Conservation (phyloP, 176 grass and related monocot genomes). For the Bolboschoenus planiculmis region DNA sequence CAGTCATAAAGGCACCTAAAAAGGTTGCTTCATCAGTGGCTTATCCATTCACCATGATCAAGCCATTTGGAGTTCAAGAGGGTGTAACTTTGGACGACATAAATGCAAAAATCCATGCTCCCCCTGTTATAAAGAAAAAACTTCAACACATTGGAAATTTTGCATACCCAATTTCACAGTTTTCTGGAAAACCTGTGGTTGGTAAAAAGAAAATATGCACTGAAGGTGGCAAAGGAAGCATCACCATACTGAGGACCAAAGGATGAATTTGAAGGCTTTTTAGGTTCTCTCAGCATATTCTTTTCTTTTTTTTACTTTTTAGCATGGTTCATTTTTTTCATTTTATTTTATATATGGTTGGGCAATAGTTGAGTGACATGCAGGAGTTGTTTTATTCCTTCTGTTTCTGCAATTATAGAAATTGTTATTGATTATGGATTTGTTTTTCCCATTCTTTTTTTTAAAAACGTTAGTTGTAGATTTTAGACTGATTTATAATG, state of each 20-base stretch:
- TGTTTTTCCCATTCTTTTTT: neutral
- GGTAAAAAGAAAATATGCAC: conserved; percentile 85
- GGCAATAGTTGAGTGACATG: neutral
- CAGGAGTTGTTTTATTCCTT: neutral
- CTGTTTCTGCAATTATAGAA: conserved; percentile 14
- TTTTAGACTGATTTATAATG: conserved; percentile 2
- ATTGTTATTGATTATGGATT: neutral
- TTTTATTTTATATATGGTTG: conserved; percentile 10
- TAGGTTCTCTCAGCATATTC: neutral
- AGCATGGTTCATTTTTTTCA: conserved; percentile 6
- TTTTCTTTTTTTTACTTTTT: conserved; percentile 9
- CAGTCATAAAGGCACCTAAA: conserved; percentile 37
- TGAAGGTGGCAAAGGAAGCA: conserved; percentile 87
- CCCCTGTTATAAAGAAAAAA: conserved; percentile 31
- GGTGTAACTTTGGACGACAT: conserved; percentile 77
- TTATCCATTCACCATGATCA: conserved; percentile 85
- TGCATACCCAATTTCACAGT: conserved; percentile 51
- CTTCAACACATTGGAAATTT: conserved; percentile 28
- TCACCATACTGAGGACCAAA: conserved; percentile 88
- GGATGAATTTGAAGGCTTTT: conserved; percentile 35
- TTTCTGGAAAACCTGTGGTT: conserved; percentile 82
- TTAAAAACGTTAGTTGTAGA: neutral
- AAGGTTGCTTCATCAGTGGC: conserved; percentile 58
- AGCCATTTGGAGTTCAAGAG: conserved; percentile 69
- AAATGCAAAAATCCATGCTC: conserved; percentile 61